Conservation (phyloP, 805 yeast species). For the Yarrowia divulgata region DNA sequence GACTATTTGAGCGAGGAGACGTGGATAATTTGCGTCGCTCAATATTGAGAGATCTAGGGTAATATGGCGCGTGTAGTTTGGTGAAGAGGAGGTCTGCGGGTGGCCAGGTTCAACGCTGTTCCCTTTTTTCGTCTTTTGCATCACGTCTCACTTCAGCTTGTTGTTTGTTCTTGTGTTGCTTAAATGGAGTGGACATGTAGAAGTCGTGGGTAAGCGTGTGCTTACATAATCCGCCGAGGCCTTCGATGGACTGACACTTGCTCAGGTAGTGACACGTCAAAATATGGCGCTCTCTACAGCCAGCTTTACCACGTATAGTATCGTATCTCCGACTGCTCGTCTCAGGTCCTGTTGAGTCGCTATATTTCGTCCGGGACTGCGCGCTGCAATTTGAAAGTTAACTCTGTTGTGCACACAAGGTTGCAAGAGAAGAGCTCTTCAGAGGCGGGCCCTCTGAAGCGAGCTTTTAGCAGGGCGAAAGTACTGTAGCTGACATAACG, state of each 20-base stretch:
- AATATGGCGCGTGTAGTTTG: not conserved
- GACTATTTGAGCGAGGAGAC: slow-evolving; percentile 4
- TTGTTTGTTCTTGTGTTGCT: slow-evolving; percentile 24
- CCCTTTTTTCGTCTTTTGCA: not conserved
- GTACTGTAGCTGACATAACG: not conserved
- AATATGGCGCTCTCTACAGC: not conserved
- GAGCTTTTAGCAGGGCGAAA: not conserved
- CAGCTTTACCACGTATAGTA: too few relatives aligned
- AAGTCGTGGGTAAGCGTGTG: too few relatives aligned
- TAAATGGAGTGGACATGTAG: slow-evolving; percentile 6
- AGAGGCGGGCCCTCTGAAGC: not conserved
- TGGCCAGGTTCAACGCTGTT: not conserved
- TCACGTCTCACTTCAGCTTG: slow-evolving; percentile 11
- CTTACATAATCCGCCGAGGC: too few relatives aligned
- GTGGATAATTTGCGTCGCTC: not conserved
- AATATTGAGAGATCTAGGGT: not conserved
- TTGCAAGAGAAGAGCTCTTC: too few relatives aligned
- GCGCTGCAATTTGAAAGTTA: slow-evolving; percentile 1
- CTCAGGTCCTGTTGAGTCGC: not conserved
- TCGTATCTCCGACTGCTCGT: too few relatives aligned
- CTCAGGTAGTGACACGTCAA: too few relatives aligned
- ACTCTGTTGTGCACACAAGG: too few relatives aligned
- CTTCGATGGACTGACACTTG: too few relatives aligned
- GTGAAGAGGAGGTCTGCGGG: not conserved
- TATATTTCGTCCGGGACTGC: not conserved